Base-by-base conservation (phyloP, 345 rosid genomes). In the Fremontodendron californicum region DNA sequence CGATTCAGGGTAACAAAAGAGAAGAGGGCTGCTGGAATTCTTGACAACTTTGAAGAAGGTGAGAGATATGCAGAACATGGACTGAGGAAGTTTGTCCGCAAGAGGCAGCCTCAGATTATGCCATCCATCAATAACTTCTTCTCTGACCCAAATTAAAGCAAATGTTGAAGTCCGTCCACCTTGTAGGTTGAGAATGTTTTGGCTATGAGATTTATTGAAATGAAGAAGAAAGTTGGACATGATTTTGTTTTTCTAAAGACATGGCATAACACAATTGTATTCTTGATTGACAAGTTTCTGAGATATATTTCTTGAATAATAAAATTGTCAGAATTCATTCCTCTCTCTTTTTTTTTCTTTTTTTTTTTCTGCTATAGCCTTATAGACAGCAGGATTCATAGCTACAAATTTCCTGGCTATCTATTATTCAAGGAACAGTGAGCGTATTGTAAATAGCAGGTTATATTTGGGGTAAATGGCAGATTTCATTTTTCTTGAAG, bases 91-190 rank as follows among this genome's bases (percentile, higher is more conserved):
- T 90, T 31, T 42, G 82, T 87, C 37, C 87, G 81, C 35, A 71
- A 67, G 0, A 87, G 27, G 49, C 11, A 76, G 19, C 81, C 91
- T 23, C 81, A 90, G 89, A 72, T 90, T 83, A 89, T 90, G 92
- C 91, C 92, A 3, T 86, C 92, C 25, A 7, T 90, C 83, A 89
- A 89, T 57, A 52, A 79, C 75, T 89, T 89, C 84, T 90, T 89
- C 87, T 86, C 91, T 1, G 80, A 85, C 11, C 92, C 92, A 16
- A 76, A 85, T 21, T 75, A 75, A 45, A 75, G 16, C 75, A 33
- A 33, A 4, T 71, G 45, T 29, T 31, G 29, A 71, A n/a, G 5
- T 33, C 51, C 43, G 2, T 71, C 45, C 23, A 10, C 57, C 5
- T 51, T 51, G 29, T 25, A 27, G 23, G 23, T 29, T 45, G 1